Conservation (phyloP, 305 asterid species). For the Coffea humblotiana region DNA sequence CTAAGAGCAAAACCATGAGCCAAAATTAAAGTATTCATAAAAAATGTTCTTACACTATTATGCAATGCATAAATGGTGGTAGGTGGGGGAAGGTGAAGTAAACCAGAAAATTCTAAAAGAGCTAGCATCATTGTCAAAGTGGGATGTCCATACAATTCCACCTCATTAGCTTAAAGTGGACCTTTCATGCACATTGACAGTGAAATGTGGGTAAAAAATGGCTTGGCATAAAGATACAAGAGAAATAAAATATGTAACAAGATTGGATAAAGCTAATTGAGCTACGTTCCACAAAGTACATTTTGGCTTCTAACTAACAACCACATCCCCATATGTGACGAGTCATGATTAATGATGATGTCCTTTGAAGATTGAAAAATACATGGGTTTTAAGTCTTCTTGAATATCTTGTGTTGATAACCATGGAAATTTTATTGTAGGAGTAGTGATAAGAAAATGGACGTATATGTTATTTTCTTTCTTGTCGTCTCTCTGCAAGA, state of each 20-base stretch:
- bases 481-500: background rate
- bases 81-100: background rate
- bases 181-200: slow-evolving; percentile 20
- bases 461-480: slow-evolving; percentile 20
- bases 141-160: slow-evolving; percentile 38
- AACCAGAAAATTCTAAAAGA: background rate
- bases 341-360: slow-evolving; percentile 17
- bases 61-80: background rate
- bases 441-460: slow-evolving; percentile 32
- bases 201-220: slow-evolving; percentile 3
- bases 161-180: slow-evolving; percentile 23
- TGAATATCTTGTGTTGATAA: slow-evolving; percentile 21
- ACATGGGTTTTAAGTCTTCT: slow-evolving; percentile 2
- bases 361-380: slow-evolving; percentile 18
- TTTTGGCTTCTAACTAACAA: background rate
- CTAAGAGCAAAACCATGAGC: background rate
- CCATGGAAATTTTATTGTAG: slow-evolving; percentile 23
- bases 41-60: background rate
- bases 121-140: slow-evolving; percentile 15
- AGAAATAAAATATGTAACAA: slow-evolving; percentile 12
- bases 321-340: slow-evolving; percentile 2
- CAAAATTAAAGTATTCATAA: background rate
- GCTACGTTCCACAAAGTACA: slow-evolving; percentile 11
- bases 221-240: slow-evolving; percentile 1
- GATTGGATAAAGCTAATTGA: background rate